Conservation (phyloP, 1,139 yeast species). For the Yamadazyma buinensis region DNA sequence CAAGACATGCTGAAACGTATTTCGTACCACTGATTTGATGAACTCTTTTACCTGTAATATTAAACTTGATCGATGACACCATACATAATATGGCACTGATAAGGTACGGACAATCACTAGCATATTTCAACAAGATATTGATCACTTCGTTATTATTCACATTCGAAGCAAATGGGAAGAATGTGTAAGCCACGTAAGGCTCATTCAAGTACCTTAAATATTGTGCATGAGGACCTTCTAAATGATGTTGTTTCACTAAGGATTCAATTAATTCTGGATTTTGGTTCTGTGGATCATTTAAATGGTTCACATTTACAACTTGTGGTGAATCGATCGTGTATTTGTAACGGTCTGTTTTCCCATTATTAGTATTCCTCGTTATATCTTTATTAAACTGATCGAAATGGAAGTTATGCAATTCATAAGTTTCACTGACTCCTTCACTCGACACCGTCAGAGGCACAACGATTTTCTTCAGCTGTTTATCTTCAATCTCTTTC, state of each 20-base stretch:
- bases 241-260: constrained; percentile 21
- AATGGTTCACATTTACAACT: constrained; percentile 5
- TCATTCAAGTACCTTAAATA: constrained; percentile 29
- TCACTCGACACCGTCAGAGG: constrained; percentile 5
- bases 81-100: constrained; percentile 34
- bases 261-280: constrained; percentile 22
- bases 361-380: constrained; percentile 8
- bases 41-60: constrained; percentile 25
- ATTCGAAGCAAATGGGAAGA: constrained; percentile 38
- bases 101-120: constrained; percentile 33
- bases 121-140: constrained; percentile 29
- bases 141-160: constrained; percentile 35
- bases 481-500: background rate
- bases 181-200: constrained; percentile 26
- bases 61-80: constrained; percentile 36
- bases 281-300: constrained; percentile 5
- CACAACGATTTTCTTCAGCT: too few relatives aligned
- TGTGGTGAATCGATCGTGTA: constrained; percentile 10
- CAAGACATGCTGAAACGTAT: constrained; percentile 31
- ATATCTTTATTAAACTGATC: constrained; percentile 16
- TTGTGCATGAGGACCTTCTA: constrained; percentile 27
- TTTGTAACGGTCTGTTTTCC: constrained; percentile 8
- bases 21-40: constrained; percentile 30
- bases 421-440: constrained; percentile 12
- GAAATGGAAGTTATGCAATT: constrained; percentile 15